Base-by-base conservation (phyloP, 2,329 filamentous ascomycete species). In the Fusarium chlamydosporum region DNA sequence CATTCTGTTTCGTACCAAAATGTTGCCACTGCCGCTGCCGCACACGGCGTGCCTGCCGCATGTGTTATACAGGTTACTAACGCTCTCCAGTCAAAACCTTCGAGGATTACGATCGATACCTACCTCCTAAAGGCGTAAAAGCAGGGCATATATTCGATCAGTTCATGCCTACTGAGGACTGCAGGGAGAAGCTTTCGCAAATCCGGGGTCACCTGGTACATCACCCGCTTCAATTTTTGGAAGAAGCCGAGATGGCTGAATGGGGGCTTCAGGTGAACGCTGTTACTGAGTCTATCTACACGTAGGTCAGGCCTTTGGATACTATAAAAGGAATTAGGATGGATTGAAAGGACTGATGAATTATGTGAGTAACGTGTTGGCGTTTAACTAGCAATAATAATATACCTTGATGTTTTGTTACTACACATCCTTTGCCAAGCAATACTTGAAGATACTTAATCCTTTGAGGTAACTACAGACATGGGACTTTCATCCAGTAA, bases 171-270 rank as follows among this genome's bases (percentile, higher is more conserved):
- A 86, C 89, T 0, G 84, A 89, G 26, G 90, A 96, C 56, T 89
- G 96, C 8, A 86, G 92, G 16, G 78, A 85, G 69, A 93, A 95
- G 78, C 82, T 98, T 50, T 89, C 93, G 73, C 85, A 91, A 75
- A 88, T 98, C 71, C 90, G 89, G 80, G 95, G 95, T 0, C 95
- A 98, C 82, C 79, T 98, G 40, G 95, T 8, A 96, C 93, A 92
- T 95, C 97, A 90, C 94, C 94, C n/a, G 23, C 79, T 98, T 74
- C 88, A 94, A 45, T 98, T 97, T 77, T 79, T 98, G 76, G 85
- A 87, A 73, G 89, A 97, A 68, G 93, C 90, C 0, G 86, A 92
- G 73, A 96, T 98, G 94, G 94, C 94, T 0, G 94, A 97, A 82
- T 88, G 87, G 74, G 94, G 95, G 0, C 75, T 98, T 79, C 90